Evolutionary conservation across 306 rosid genomes (phyloP).

Genomic region (Dryas alaskensis): DNA sequence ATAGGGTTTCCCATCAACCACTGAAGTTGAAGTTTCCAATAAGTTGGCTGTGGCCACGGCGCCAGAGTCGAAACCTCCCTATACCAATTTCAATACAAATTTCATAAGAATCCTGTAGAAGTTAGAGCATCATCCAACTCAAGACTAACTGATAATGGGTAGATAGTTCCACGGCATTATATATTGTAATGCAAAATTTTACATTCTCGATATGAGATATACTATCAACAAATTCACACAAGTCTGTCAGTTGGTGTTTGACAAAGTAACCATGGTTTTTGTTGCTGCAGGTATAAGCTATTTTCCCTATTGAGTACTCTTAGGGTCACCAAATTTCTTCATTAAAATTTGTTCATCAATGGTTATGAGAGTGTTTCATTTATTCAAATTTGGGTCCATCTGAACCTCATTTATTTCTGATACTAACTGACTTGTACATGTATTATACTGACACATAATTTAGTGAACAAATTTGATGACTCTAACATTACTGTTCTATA

Average conservation of each 20-base stretch:
- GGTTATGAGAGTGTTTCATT: not conserved
- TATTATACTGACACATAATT: not conserved
- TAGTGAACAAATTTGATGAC: not conserved
- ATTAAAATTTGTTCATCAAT: not conserved
- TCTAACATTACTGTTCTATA: not conserved
- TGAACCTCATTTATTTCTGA: too few species aligned
- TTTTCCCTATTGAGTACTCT: not conserved
- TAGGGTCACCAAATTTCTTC: not conserved
- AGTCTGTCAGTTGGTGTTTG: too few species aligned
- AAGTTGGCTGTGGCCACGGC: conserved; percentile 85
- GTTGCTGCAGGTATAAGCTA: not conserved
- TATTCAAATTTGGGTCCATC: not conserved
- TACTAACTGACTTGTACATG: too few species aligned
- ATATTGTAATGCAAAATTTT: too few species aligned
- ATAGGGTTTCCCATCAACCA: conserved; percentile 54
- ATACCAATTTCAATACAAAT: conserved; percentile 25
- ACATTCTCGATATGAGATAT: too few species aligned
- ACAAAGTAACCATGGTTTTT: too few species aligned
- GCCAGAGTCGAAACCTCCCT: conserved; percentile 90
- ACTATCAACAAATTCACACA: too few species aligned
- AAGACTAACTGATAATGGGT: too few species aligned
- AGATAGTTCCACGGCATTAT: too few species aligned
- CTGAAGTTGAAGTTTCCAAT: conserved; percentile 43
- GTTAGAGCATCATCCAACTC: too few species aligned
- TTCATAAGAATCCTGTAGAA: conserved; percentile 9